These are phyloP conservation scores for Plasmodium yoelii DNA, from an alignment of 169 alveolate species.

Conservation along the genomic window DNA sequence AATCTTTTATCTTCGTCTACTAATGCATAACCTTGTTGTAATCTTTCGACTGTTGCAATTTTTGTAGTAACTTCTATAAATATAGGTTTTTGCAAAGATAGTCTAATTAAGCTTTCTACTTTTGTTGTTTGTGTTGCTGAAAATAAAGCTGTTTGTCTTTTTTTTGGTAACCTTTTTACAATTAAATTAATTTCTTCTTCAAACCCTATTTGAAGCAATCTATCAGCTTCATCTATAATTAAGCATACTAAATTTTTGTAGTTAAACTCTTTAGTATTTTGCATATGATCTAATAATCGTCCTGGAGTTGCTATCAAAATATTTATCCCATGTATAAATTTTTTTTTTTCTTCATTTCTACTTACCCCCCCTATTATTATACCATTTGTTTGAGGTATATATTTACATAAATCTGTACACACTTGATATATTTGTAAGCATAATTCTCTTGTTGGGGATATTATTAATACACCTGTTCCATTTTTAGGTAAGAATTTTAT, in stretches of 20 bases:
- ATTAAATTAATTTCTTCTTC: conserved; percentile 99
- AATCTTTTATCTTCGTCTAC: conserved; percentile 97
- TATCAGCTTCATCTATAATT: conserved; percentile 99
- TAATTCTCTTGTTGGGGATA: conserved; percentile 99
- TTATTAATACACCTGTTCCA: conserved; percentile 95
- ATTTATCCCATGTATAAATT: conserved; percentile 96
- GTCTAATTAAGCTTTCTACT: conserved; percentile 95
- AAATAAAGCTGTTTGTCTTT: conserved; percentile 97
- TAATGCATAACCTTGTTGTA: conserved; percentile 98
- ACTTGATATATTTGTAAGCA: conserved; percentile 98
- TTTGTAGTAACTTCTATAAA: conserved; percentile 92
- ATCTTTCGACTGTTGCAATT: conserved; percentile 95
- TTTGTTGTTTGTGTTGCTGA: conserved; percentile 99
- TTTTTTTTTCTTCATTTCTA: conserved; percentile 96
- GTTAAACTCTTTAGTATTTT: conserved; percentile 96
- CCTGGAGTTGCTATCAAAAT: conserved; percentile 99
- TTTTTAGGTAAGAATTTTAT: conserved; percentile 94
- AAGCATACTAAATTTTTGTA: conserved; percentile 95
- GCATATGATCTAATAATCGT: conserved; percentile 98
- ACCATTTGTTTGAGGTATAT: conserved; percentile 97
- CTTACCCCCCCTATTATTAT: conserved; percentile 99
- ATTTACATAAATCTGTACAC: conserved; percentile 93
- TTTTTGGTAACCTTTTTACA: conserved; percentile 95
- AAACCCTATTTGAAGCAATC: conserved; percentile 98
- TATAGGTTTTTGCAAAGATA: conserved; percentile 96